A percentile compares a stretch with the other conserved stretches of the same genome.
These are phyloP conservation scores for Lentinula detonsa DNA, from an alignment of 768 basidiomycete species.

Conservation along the genomic window DNA sequence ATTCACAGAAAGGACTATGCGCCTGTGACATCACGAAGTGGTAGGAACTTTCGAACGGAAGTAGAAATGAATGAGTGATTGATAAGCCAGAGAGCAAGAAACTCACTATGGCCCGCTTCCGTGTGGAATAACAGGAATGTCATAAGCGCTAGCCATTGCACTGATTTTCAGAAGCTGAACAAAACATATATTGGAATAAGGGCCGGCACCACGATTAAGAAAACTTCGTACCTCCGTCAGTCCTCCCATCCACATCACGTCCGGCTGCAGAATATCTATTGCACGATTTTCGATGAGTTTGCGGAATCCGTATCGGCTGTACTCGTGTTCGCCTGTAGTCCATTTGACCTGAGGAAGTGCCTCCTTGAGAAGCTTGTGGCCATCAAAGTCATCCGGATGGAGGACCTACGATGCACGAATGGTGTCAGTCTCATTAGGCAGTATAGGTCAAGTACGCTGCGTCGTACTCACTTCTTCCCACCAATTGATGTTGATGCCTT, in stretches of 20 bases:
- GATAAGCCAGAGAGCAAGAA: conserved; percentile 23
- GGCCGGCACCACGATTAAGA: not conserved
- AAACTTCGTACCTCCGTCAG: conserved; percentile 16
- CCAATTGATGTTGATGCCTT: conserved; percentile 23
- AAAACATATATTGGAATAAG: too few species aligned
- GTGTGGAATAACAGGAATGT: conserved; percentile 42
- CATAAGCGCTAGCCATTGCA: conserved; percentile 35
- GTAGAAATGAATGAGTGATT: not conserved
- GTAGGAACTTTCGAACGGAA: conserved; percentile 23
- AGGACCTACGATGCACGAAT: not conserved
- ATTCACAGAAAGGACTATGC: conserved; percentile 18
- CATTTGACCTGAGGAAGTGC: conserved; percentile 24
- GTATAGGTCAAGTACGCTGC: not conserved
- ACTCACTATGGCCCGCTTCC: conserved; percentile 38
- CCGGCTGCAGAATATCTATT: conserved; percentile 23
- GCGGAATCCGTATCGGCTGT: conserved; percentile 25
- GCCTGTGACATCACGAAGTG: conserved; percentile 37
- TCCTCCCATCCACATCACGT: conserved; percentile 25
- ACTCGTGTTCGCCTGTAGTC: conserved; percentile 26
- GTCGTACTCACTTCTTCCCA: conserved; percentile 20
- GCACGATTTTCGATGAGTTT: conserved; percentile 23
- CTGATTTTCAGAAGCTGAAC: conserved; percentile 21
- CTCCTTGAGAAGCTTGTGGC: conserved; percentile 21
- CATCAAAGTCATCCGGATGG: conserved; percentile 22
- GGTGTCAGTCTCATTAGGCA: not conserved